phyloP scores from a whole-genome alignment of 306 rosid genomes.

The Aeschynomene evenia region DNA sequence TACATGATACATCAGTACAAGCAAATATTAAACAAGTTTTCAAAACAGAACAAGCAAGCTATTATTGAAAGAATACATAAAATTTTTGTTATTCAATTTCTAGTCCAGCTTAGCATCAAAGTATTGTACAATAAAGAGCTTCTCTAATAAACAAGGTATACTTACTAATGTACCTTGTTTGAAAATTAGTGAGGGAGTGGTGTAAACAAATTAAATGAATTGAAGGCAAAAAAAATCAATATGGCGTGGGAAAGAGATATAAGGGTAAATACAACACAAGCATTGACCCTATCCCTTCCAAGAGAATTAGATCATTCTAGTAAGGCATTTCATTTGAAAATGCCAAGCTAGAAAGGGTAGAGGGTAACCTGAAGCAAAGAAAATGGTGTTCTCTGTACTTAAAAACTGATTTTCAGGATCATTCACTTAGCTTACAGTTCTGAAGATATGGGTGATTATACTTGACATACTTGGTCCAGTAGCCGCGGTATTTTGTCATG shows the following conservation, averaged over 20 bases:
- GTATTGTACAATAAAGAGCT: slow-evolving; percentile 42
- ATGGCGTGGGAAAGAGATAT: slow-evolving; percentile 38
- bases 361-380: slow-evolving; percentile 5
- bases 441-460: slow-evolving; percentile 77
- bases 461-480: slow-evolving; percentile 89
- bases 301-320: slow-evolving; percentile 28
- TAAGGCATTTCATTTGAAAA: slow-evolving; percentile 35
- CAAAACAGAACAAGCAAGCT: slow-evolving; percentile 25
- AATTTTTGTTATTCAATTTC: slow-evolving; percentile 37
- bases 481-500: slow-evolving; percentile 77
- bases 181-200: slow-evolving; percentile 45
- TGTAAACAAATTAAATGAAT: slow-evolving; percentile 69
- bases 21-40: slow-evolving; percentile 22
- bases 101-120: slow-evolving; percentile 40
- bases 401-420: slow-evolving; percentile 33
- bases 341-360: slow-evolving; percentile 18
- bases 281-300: slow-evolving; percentile 35
- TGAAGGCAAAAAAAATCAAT: slow-evolving; percentile 56
- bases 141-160: slow-evolving; percentile 52
- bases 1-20: not conserved
- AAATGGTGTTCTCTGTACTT: slow-evolving; percentile 22
- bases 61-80: slow-evolving; percentile 43
- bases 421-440: slow-evolving; percentile 66
- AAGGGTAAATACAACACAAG: slow-evolving; percentile 31
- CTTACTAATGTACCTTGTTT: slow-evolving; percentile 38